Evolutionary conservation across 1,139 yeast species (phyloP).

Genomic region (Scheffersomyces parashehatae): DNA sequence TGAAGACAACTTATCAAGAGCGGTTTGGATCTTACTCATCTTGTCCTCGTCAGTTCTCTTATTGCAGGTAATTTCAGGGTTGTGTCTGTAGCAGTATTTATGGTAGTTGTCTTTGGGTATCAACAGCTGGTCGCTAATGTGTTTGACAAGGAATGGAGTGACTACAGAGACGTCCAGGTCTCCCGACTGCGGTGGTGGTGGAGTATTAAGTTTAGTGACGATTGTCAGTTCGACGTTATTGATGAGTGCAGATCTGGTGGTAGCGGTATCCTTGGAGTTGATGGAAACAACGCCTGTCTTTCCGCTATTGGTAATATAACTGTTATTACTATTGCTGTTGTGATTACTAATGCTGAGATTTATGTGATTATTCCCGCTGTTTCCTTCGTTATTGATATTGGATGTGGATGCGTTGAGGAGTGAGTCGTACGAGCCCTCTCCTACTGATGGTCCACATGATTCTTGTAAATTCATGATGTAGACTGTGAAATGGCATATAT

Average conservation of each 20-base stretch:
- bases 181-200: conserved; percentile 4
- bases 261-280: background rate
- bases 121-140: conserved; percentile 42
- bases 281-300: background rate
- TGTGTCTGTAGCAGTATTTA: conserved; percentile 85
- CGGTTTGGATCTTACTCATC: conserved; percentile 61
- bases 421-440: background rate
- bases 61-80: conserved; percentile 78
- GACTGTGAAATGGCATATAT: background rate
- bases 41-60: conserved; percentile 67
- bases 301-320: background rate
- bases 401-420: no score
- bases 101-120: conserved; percentile 54
- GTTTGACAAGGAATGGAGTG: conserved; percentile 48
- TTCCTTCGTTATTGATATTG: no score
- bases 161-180: conserved; percentile 32
- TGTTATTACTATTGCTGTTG: background rate
- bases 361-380: no score
- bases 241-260: conserved; percentile 4
- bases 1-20: conserved; percentile 57
- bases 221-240: conserved; percentile 5
- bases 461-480: conserved; percentile 14
- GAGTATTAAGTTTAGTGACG: conserved; percentile 2
- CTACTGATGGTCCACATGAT: conserved; percentile 11
- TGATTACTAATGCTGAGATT: no score